These are phyloP conservation scores for Colletotrichum truncatum DNA, from an alignment of 2,329 filamentous ascomycete species.

Conservation along the genomic window DNA sequence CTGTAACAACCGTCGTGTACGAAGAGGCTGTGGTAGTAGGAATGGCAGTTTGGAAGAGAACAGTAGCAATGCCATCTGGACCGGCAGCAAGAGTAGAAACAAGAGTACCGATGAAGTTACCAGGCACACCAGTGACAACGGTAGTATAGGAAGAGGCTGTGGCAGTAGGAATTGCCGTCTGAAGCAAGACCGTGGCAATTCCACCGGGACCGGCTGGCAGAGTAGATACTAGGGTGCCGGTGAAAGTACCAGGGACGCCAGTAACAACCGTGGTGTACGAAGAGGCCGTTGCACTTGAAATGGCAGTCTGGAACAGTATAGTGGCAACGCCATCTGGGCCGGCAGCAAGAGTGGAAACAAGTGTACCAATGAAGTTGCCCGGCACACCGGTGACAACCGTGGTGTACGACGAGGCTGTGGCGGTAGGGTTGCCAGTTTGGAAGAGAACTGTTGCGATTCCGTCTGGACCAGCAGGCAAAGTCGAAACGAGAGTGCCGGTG, in stretches of 20 bases:
- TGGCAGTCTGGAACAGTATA: neutral
- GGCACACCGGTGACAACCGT: neutral
- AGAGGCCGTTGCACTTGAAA: neutral
- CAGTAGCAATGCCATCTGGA: neutral
- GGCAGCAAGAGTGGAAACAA: neutral
- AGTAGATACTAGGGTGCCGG: neutral
- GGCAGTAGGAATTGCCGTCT: conserved; percentile 1
- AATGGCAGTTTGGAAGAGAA: neutral
- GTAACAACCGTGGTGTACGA: conserved; percentile 6
- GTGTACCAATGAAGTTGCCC: neutral
- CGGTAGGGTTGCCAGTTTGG: too few species aligned
- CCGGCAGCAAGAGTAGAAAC: neutral
- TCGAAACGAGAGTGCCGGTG: neutral
- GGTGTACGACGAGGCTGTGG: too few species aligned
- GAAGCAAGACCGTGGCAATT: neutral
- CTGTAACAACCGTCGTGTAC: conserved; percentile 9
- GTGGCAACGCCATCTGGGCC: neutral
- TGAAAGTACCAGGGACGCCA: neutral
- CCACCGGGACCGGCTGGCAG: neutral
- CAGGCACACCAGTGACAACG: neutral
- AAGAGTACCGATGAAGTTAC: neutral
- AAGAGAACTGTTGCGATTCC: too few species aligned
- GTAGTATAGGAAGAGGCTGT: neutral
- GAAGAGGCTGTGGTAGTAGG: too few species aligned
- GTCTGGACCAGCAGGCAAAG: too few species aligned